phyloP scores from a whole-genome alignment of 495 filamentous ascomycete genomes.

The Astrocystis sublimbata region DNA sequence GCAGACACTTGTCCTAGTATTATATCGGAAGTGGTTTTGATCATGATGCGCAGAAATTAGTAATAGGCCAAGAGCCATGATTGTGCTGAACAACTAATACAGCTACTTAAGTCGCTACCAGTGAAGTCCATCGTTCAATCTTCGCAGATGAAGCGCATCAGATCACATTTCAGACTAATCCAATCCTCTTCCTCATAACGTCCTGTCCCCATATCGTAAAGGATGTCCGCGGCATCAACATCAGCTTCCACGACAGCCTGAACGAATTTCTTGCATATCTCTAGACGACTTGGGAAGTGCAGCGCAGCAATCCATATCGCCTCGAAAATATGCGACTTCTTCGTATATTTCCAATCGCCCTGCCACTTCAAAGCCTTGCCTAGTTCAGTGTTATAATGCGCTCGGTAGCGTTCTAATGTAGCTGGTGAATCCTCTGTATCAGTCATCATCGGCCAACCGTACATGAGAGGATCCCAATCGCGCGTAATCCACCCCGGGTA shows the following conservation, averaged over 20 bases:
- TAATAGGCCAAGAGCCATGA: not conserved
- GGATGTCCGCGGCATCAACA: not conserved
- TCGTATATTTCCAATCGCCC: conserved; percentile 25
- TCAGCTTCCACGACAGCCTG: not conserved
- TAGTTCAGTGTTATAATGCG: conserved; percentile 20
- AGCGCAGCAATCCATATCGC: conserved; percentile 28
- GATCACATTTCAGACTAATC: not conserved
- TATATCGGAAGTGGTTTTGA: too few relatives aligned
- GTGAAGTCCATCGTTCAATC: not conserved
- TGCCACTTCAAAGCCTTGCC: conserved; percentile 12
- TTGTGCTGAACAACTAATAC: not conserved
- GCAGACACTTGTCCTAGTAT: too few relatives aligned
- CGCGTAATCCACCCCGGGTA: conserved; percentile 36
- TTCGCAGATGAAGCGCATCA: not conserved
- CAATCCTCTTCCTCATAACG: not conserved
- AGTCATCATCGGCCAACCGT: conserved; percentile 20
- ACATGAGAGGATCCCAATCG: conserved; percentile 41
- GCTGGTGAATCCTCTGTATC: conserved; percentile 21
- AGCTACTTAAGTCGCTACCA: not conserved
- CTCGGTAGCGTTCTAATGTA: conserved; percentile 16
- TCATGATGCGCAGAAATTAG: not conserved
- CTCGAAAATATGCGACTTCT: conserved; percentile 20
- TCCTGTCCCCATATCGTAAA: conserved; percentile 9
- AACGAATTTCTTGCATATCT: conserved; percentile 17
- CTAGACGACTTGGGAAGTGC: not conserved